phyloP scores from a whole-genome alignment of 225 moss, liverwort and hornwort genomes.

The Antitrichia curtipendula region DNA sequence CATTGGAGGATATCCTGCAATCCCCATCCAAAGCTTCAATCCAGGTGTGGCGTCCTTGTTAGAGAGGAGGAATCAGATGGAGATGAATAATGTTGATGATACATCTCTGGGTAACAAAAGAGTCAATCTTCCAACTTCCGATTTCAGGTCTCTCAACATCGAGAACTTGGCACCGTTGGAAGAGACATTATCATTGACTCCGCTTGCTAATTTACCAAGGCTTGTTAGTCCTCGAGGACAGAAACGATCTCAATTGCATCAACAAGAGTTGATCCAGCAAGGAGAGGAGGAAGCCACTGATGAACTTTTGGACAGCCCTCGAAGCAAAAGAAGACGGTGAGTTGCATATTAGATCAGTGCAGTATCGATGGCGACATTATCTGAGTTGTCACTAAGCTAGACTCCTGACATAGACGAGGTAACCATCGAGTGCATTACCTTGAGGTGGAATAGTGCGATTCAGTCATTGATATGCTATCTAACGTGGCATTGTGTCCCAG shows the following conservation, averaged over 20 bases:
- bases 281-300: constrained; percentile 39
- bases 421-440: neutral
- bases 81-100: constrained; percentile 1
- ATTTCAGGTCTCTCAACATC: constrained; percentile 21
- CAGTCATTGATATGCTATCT: neutral
- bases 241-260: constrained; percentile 27
- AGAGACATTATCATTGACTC: constrained; percentile 9
- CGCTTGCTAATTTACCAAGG: neutral
- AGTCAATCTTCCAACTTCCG: constrained; percentile 12
- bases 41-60: constrained; percentile 37
- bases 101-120: neutral
- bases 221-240: constrained; percentile 30
- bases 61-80: constrained; percentile 40
- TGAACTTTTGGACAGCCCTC: constrained; percentile 59
- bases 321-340: constrained; percentile 63
- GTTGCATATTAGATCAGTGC: neutral
- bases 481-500: neutral
- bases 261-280: constrained; percentile 39
- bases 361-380: neutral
- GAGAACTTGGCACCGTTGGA: constrained; percentile 17
- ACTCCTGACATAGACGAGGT: neutral
- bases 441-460: neutral
- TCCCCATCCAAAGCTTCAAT: constrained; percentile 16
- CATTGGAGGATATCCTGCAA: constrained; percentile 20
- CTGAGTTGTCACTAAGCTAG: neutral